Evolutionary conservation across 768 basidiomycete genomes (phyloP).

Genomic region (Dacryopinax spathularia): DNA sequence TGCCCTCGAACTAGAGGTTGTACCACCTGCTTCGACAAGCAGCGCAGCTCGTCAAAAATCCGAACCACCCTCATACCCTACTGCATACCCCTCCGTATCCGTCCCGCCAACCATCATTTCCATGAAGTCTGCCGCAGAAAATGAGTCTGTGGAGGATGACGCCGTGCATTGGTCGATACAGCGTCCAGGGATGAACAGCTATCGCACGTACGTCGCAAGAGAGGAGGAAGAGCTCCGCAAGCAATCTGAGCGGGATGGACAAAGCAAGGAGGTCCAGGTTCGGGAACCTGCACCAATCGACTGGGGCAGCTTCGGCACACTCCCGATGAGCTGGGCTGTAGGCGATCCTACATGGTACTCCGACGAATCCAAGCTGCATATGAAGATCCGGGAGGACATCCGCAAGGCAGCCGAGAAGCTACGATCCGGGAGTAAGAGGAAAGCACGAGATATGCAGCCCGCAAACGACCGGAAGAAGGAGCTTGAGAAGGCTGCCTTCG

Average conservation of each 20-base stretch:
- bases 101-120: not conserved
- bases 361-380: not conserved
- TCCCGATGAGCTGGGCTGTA: not conserved
- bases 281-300: not conserved
- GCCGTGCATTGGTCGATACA: not conserved
- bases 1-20: not conserved
- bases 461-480: not conserved
- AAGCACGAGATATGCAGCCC: not conserved
- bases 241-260: not conserved
- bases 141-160: not conserved
- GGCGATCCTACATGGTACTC: not conserved
- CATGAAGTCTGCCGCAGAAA: not conserved
- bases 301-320: slow-evolving; percentile 1
- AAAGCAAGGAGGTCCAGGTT: not conserved
- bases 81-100: not conserved
- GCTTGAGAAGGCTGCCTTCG: slow-evolving; percentile 8
- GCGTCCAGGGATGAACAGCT: not conserved
- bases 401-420: not conserved
- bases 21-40: not conserved
- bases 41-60: not conserved
- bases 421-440: not conserved
- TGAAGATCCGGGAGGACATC: slow-evolving; percentile 4
- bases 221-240: not conserved
- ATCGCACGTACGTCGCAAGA: not conserved
- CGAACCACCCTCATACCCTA: not conserved